Percentiles rank a stretch among this genome's conserved stretches.
These are phyloP conservation scores for Arthrobotrys entomopaga DNA, from an alignment of 2,329 filamentous ascomycete genomes.

Conservation along the genomic window DNA sequence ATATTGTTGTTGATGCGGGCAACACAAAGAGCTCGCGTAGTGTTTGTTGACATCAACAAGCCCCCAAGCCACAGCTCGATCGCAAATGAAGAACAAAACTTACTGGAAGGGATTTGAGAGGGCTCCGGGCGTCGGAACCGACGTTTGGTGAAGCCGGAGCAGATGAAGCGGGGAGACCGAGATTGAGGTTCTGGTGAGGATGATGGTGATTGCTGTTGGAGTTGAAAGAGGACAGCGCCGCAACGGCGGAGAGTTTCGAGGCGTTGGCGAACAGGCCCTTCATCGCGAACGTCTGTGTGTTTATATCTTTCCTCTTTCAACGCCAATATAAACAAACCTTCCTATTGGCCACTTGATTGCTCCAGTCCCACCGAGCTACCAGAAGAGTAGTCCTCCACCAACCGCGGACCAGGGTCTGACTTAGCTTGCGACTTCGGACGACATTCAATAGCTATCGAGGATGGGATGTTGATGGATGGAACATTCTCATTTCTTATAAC, in stretches of 20 bases:
- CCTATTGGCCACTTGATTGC: conserved; percentile 21
- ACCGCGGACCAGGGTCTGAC: neutral
- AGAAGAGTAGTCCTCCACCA: neutral
- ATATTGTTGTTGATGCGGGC: conserved; percentile 19
- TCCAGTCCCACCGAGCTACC: neutral
- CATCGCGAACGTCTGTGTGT: conserved; percentile 15
- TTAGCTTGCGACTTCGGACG: neutral
- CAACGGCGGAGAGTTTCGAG: conserved; percentile 33
- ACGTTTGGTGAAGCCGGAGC: conserved; percentile 7
- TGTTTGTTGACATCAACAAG: conserved; percentile 19
- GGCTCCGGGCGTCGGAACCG: neutral
- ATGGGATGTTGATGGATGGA: neutral
- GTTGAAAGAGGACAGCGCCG: conserved; percentile 36
- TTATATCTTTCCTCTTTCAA: conserved; percentile 44
- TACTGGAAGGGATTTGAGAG: conserved; percentile 11
- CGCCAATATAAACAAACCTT: conserved; percentile 44
- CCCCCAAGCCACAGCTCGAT: neutral
- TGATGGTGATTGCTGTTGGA: neutral
- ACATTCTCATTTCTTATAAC: too few relatives aligned
- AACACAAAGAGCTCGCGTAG: conserved; percentile 35
- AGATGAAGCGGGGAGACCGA: conserved; percentile 5
- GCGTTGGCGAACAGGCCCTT: conserved; percentile 28
- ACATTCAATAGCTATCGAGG: conserved; percentile 1
- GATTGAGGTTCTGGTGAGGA: too few relatives aligned
- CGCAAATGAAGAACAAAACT: conserved; percentile 4